Evolutionary conservation across 2,329 filamentous ascomycete genomes (phyloP), one percentile per base, ranked within the genome.

Genomic region (Fusarium penzigii): DNA sequence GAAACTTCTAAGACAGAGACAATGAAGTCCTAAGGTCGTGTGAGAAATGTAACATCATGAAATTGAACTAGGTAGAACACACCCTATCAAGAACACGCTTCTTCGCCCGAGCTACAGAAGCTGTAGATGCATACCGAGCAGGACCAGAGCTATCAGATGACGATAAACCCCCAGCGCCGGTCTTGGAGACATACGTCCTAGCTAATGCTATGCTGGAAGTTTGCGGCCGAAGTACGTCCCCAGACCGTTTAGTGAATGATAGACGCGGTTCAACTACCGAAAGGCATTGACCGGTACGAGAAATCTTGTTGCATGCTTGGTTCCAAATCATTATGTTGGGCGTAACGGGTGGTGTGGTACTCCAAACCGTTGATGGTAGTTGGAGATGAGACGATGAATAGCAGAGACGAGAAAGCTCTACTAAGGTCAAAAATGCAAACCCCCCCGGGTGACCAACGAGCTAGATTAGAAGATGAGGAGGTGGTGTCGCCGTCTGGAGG

Each of bases 1-100:
- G 92, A 91, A 16, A 92, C 91, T 65, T 90, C 90, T 32, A 99
- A 78, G 4, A 97, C 83, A 14, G 91, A 92, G 32, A 95, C 80
- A 63, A 96, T 87, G 65, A 96, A 88, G 67, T 96, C 90, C 87
- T 92, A 59, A 12, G 29, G 9, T 36, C 17, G 8, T 39, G 50
- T 65, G 44, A 61, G 58, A 52, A 36, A 40, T 17, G 29, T 17
- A 29, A 34, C 29, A 7, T 32, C 29, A 32, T 32, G 6, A 6
- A 32, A 7, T 32, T n/a, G n/a, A n/a, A n/a, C n/a, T n/a, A n/a
- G 29, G 11, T 11, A 32, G 11, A 32, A 51, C 57, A 47, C 63
- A 72, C 70, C 46, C 70, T 63, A 46, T 71, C 70, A 43, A 71
- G 53, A 16, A 63, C 62, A 20, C 64, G 63, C 46, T 69, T 70